Evolutionary conservation across 306 rosid species (phyloP).

Genomic region (Prunus dulcis): DNA sequence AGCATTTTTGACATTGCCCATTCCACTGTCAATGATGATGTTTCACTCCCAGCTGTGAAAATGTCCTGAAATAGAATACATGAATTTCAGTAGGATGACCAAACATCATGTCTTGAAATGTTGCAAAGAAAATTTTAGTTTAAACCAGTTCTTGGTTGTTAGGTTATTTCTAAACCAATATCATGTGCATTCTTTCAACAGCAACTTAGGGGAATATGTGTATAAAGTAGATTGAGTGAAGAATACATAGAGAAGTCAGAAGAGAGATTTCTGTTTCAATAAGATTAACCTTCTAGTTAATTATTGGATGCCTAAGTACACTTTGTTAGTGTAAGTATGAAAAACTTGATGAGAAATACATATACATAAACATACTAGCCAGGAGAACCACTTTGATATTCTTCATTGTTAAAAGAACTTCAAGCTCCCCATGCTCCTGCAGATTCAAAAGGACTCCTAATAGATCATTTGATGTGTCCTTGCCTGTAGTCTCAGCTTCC

Average conservation of each 20-base stretch:
- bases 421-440: background rate
- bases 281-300: no score
- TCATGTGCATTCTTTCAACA: no score
- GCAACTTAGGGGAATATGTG: no score
- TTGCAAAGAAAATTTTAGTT: background rate
- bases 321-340: no score
- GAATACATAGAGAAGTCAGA: no score
- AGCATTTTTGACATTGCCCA: conserved; percentile 24
- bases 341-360: background rate
- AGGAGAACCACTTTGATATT: conserved; percentile 15
- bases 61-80: conserved; percentile 6
- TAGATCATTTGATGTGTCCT: conserved; percentile 7
- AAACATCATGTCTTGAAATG: background rate
- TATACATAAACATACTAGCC: background rate
- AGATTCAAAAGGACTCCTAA: conserved; percentile 10
- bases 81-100: no score
- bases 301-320: no score
- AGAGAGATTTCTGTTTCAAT: no score
- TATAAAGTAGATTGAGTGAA: no score
- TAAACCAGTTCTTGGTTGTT: no score
- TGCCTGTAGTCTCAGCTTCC: background rate
- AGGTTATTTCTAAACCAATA: no score
- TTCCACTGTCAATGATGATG: background rate
- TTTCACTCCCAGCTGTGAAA: conserved; percentile 2
- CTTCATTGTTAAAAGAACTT: background rate